Conservation (phyloP, 176 grass and related monocot species). For the Hordeum vulgare region MorexV3_pseudomolecules_assembly NC_058519.1:589294329-589294828, state of each 20-base stretch:
- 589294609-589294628: conserved; percentile 12
- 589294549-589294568: conserved; percentile 13
- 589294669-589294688: conserved; percentile 76
- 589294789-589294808: neutral
- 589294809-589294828: neutral
- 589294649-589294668: conserved; percentile 63
- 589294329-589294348: conserved; percentile 1
- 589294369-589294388: conserved; percentile 63
- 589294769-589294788: neutral
- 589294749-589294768: neutral
- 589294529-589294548: neutral
- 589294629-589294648: conserved; percentile 53
- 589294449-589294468: neutral
- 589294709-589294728: conserved; percentile 39
- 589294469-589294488: neutral
- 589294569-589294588: neutral
- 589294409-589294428: conserved; percentile 80
- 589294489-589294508: neutral
- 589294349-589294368: conserved; percentile 60
- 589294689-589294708: conserved; percentile 85
- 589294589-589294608: neutral
- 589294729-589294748: conserved; percentile 36
- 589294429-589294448: neutral
- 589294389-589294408: conserved; percentile 85
- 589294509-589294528: neutral